Percentiles rank a stretch among this genome's conserved stretches.
Conservation (phyloP, 2,329 filamentous ascomycete species). For the Sphaerostilbella broomeana region DNA sequence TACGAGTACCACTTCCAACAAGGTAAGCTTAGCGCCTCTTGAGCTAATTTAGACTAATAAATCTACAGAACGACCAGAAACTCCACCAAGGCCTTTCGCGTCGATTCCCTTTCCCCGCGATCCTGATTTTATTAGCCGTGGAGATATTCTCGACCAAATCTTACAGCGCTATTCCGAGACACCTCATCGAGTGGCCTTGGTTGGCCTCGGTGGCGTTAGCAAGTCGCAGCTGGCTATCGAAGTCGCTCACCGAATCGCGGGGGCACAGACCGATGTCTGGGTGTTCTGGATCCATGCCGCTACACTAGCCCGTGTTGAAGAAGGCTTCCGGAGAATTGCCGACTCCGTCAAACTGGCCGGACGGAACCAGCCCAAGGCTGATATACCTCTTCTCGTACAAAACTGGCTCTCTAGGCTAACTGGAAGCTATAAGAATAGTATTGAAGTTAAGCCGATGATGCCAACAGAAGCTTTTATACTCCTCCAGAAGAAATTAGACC, state of each 20-base stretch:
- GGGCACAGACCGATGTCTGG: not conserved
- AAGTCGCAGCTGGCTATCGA: slow-evolving; percentile 7
- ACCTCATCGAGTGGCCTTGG: slow-evolving; percentile 22
- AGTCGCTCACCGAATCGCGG: not conserved
- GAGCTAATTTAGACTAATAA: not conserved
- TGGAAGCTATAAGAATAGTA: not conserved
- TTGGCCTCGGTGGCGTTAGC: slow-evolving; percentile 31
- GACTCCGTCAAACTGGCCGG: not conserved
- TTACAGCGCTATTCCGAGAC: slow-evolving; percentile 15
- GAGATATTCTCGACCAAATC: slow-evolving; percentile 21
- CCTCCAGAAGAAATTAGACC: not conserved
- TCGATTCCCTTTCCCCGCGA: slow-evolving; percentile 25
- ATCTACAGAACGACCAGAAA: not conserved
- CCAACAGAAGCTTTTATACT: not conserved
- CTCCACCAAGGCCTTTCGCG: slow-evolving; percentile 3
- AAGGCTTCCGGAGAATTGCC: not conserved
- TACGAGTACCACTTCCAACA: no score
- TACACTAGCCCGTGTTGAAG: not conserved
- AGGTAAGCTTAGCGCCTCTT: no score
- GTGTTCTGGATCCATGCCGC: slow-evolving; percentile 1
- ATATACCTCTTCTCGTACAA: slow-evolving; percentile 23
- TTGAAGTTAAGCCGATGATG: not conserved
- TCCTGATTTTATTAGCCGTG: slow-evolving; percentile 25
- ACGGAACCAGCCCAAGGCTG: not conserved
- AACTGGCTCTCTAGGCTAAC: slow-evolving; percentile 21